Evolutionary conservation across 768 basidiomycete genomes (phyloP), one percentile per base, ranked within the genome.

Genomic region (Macrocybe gigantea): DNA sequence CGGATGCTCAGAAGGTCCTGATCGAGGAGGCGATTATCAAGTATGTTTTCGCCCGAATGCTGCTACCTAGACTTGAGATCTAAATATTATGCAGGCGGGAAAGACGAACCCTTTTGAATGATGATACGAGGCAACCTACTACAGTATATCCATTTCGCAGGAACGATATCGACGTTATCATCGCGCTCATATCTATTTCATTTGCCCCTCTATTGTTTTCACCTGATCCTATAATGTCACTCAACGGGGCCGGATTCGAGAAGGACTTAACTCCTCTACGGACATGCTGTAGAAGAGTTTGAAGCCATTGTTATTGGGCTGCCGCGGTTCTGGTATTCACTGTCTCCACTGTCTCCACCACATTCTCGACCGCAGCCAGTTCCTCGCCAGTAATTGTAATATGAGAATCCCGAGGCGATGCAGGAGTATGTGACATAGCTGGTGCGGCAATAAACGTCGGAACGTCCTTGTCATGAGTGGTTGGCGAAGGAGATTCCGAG

Each of bases 1-100:
- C 61, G 88, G 88, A 9, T 88, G 86, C 54, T 71, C 80, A 12
- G 87, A 88, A 59, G 82, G 83, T n/a, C 68, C 78, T 2, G 82
- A 86, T 62, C 73, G 85, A 11, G 84, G 81, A 38, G 85, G 84
- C 5, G 82, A 88, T 45, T 62, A 74, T 52, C 88, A 90, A 77
- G 87, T 83, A 58, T 37, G 72, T 61, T 29, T 47, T 13, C 34
- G 29, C 41, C 12, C 33, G 41, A 33, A 35, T 33, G 15, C 1
- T 12, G 4, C 41, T 12, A 13, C 44, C 29, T 45, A 39, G 6
- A 30, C 38, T 22, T 13, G 7, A 22, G 22, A 22, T 22, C 22
- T 44, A 38, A 30, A 37, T 44, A 33, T 14, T 45, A 13, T n/a
- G 38, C 43, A 89, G 87, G 82, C 85, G 45, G 87, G 83, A 47